These are phyloP conservation scores for Rhodotorula sp. DNA, from an alignment of 1,284 basidiomycete species.

Conservation along the genomic window DNA sequence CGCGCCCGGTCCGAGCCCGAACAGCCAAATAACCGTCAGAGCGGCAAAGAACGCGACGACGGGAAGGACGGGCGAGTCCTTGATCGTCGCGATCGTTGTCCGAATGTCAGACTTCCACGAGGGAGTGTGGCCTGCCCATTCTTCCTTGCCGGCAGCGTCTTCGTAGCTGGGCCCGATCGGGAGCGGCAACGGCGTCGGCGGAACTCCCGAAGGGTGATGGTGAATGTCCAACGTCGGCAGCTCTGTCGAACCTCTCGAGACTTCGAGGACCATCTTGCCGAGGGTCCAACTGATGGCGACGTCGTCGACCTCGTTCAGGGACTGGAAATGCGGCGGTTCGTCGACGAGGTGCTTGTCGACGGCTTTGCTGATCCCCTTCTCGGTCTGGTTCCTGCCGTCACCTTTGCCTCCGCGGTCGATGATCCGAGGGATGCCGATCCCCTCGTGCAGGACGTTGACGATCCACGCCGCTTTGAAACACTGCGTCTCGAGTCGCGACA, in stretches of 20 bases:
- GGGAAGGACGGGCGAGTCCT: conserved; percentile 24
- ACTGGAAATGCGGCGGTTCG: conserved; percentile 73
- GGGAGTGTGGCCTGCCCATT: conserved; percentile 35
- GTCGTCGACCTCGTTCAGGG: conserved; percentile 83
- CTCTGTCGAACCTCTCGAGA: conserved; percentile 48
- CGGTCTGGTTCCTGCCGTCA: conserved; percentile 55
- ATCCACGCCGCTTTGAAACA: conserved; percentile 99
- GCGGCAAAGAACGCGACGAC: conserved; percentile 18
- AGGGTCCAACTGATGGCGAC: conserved; percentile 97
- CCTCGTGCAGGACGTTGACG: conserved; percentile 92
- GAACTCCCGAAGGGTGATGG: neutral
- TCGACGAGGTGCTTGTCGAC: conserved; percentile 72
- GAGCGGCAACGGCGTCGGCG: neutral
- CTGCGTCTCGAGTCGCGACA: conserved; percentile 87
- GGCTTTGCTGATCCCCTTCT: conserved; percentile 70
- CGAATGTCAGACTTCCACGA: conserved; percentile 26
- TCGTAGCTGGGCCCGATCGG: neutral
- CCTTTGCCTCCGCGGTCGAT: conserved; percentile 71
- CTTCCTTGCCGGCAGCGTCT: conserved; percentile 1
- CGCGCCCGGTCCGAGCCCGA: conserved; percentile 12
- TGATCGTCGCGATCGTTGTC: conserved; percentile 25
- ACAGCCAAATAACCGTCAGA: conserved; percentile 19
- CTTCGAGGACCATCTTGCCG: conserved; percentile 97
- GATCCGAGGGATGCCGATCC: conserved; percentile 89
- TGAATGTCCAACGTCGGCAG: conserved; percentile 1